Conservation (phyloP, 345 rosid genomes). For the Trapa incisa region DNA sequence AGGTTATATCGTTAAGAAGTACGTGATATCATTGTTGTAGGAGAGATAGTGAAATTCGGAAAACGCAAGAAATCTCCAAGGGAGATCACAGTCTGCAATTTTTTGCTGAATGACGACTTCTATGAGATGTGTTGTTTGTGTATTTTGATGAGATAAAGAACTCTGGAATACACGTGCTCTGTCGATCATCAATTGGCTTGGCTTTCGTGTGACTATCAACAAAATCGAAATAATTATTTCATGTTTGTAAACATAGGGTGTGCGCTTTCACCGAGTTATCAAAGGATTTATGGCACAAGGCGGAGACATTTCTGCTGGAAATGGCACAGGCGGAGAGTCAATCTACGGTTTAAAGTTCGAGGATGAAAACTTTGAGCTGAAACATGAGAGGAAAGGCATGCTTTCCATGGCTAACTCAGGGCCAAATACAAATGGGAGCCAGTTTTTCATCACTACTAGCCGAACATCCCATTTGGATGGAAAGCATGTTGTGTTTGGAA, state of each 20-base stretch:
- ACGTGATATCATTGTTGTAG: not conserved
- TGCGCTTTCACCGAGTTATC: slow-evolving; percentile 64
- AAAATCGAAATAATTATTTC: not conserved
- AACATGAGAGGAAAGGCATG: slow-evolving; percentile 95
- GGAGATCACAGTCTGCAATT: not conserved
- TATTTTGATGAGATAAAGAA: not conserved
- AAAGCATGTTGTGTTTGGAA: slow-evolving; percentile 89
- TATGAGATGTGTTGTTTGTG: not conserved
- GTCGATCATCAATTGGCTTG: not conserved
- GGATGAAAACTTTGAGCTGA: slow-evolving; percentile 76
- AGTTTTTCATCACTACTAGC: slow-evolving; percentile 86
- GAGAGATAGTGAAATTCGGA: not conserved
- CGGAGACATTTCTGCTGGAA: slow-evolving; percentile 83
- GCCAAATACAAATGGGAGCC: slow-evolving; percentile 82
- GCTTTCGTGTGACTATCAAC: not conserved
- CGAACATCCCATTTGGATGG: slow-evolving; percentile 83
- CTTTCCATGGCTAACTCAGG: slow-evolving; percentile 88
- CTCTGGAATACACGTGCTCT: not conserved
- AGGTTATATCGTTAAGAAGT: not conserved
- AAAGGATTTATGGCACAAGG: slow-evolving; percentile 92
- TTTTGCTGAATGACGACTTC: not conserved
- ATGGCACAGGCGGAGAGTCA: slow-evolving; percentile 97
- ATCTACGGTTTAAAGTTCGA: slow-evolving; percentile 82
- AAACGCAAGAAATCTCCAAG: not conserved
- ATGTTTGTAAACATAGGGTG: slow-evolving; percentile 39